phyloP scores from a whole-genome alignment of 225 moss, liverwort and hornwort species.

The Climacium dendroides region DNA sequence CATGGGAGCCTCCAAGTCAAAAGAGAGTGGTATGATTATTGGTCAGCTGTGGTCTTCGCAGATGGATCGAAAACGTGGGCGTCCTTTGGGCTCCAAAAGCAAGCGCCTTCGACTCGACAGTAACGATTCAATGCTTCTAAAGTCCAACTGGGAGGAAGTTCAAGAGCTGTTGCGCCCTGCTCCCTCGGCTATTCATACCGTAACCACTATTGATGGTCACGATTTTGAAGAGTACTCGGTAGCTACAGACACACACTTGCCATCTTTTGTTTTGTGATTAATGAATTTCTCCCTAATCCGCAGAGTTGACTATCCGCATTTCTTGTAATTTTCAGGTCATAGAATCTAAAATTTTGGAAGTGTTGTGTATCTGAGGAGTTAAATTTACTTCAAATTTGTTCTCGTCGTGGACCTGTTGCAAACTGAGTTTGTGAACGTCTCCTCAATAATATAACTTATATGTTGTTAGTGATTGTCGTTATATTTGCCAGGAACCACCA shows the following conservation, averaged over 20 bases:
- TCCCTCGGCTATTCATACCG: slow-evolving; percentile 55
- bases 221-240: slow-evolving; percentile 99
- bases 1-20: slow-evolving; percentile 45
- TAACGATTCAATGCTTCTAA: slow-evolving; percentile 70
- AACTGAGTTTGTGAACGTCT: neutral
- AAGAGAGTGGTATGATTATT: slow-evolving; percentile 54
- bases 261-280: neutral
- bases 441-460: neutral
- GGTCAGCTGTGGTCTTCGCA: slow-evolving; percentile 62
- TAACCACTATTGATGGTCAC: slow-evolving; percentile 91
- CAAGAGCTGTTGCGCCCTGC: slow-evolving; percentile 91
- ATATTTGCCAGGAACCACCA: slow-evolving; percentile 73
- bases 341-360: neutral
- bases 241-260: neutral
- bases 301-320: neutral
- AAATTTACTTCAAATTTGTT: neutral
- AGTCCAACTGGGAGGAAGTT: slow-evolving; percentile 85
- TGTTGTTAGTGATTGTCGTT: neutral
- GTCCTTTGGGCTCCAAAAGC: slow-evolving; percentile 88
- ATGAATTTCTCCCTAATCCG: neutral
- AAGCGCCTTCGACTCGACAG: slow-evolving; percentile 90
- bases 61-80: slow-evolving; percentile 93
- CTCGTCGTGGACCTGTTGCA: neutral
- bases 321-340: neutral
- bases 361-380: neutral